Base-by-base conservation (phyloP, 352 stramenopile species). In the Hyaloperonospora arabidopsidis region DNA sequence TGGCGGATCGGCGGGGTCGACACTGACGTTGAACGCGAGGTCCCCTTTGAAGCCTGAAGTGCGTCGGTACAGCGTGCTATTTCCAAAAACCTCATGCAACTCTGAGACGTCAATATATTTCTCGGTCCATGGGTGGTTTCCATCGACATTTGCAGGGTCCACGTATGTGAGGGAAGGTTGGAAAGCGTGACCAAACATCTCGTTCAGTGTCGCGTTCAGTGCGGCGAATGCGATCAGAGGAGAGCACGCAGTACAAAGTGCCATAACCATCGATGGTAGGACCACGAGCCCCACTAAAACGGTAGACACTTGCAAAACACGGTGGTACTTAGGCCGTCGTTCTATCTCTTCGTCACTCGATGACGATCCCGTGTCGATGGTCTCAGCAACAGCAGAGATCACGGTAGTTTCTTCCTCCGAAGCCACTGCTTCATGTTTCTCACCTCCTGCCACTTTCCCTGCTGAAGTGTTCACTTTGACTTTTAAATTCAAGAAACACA, bases 1-100 rank as follows among this genome's bases (percentile, higher is more conserved):
- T 0, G 75, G 75, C 5, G 54, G 68, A 34, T 79, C 55, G 0
- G 52, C 48, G 4, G 25, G 34, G 3, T 43, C 36, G 17, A 67
- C 17, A 1, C 49, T 45, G 25, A 67, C 43, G 13, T 67, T 54
- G 13, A 66, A 67, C 21, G 59, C 59, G 18, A 66, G 41, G 12
- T 58, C 47, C 29, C 58, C 58, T 12, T 47, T 38, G 25, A 62
- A 66, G 1, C 59, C 59, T 3, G 53, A 59, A 1, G 59, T 67
- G 6, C 41, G 59, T 6, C 59, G 54, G 32, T 67, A 67, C 5
- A 67, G 36, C 14, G 59, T 52, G n/a, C 63, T 48, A 11, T 62
- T 61, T 5, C 53, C 59, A 11, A 49, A 67, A 22, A 63, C n/a
- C 18, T 63, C 34, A 44, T 67, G 39, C 22, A 28, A 38, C n/a